phyloP scores from a whole-genome alignment of 345 rosid genomes.

The Aquilaria sinensis region DNA sequence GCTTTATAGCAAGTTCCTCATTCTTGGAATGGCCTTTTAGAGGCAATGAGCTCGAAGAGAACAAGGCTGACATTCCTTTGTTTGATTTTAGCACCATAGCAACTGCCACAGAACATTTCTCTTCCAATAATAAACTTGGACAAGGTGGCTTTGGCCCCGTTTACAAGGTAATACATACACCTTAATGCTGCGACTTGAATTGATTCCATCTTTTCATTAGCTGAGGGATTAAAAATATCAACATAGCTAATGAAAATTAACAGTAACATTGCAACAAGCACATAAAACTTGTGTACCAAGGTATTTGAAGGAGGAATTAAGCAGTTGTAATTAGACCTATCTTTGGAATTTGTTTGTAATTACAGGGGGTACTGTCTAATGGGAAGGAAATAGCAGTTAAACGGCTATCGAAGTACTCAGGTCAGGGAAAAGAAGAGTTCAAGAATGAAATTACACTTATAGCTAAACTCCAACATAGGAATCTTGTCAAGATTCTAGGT shows the following conservation, averaged over 20 bases:
- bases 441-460: constrained; percentile 36
- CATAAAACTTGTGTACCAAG: too few species aligned
- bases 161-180: constrained; percentile 36
- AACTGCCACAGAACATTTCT: constrained; percentile 49
- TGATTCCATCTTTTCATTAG: too few species aligned
- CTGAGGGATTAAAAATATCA: too few species aligned
- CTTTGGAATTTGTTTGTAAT: background rate
- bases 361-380: constrained; percentile 31
- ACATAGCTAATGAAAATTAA: too few species aligned
- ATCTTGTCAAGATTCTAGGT: constrained; percentile 62
- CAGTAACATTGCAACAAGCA: too few species aligned
- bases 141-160: constrained; percentile 73
- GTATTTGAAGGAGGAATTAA: too few species aligned
- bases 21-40: constrained; percentile 20
- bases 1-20: constrained; percentile 16
- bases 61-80: constrained; percentile 34
- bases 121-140: constrained; percentile 49
- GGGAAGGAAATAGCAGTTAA: constrained; percentile 49
- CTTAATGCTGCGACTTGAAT: too few species aligned
- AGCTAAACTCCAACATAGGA: constrained; percentile 62
- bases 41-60: constrained; percentile 29
- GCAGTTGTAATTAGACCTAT: too few species aligned
- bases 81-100: constrained; percentile 40
- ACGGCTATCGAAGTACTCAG: constrained; percentile 39
- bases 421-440: constrained; percentile 48